These are phyloP conservation scores for Penicillium digitatum DNA, from an alignment of 2,329 filamentous ascomycete genomes.

Conservation along the genomic window DNA sequence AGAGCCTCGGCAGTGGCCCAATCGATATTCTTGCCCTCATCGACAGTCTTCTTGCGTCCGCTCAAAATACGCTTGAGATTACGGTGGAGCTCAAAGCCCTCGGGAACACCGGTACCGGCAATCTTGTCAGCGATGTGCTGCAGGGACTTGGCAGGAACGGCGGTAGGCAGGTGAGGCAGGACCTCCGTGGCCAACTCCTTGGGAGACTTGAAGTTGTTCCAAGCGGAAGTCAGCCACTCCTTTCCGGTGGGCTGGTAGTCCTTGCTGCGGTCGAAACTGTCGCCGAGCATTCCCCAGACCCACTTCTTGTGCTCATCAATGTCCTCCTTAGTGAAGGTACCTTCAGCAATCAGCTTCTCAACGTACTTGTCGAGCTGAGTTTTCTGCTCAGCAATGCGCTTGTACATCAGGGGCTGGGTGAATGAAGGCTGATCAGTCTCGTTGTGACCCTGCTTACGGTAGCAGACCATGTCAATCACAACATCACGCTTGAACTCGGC, in stretches of 20 bases:
- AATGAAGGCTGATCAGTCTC: conserved; percentile 99
- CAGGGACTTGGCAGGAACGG: conserved; percentile 67
- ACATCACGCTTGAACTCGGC: conserved; percentile 98
- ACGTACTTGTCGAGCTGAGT: conserved; percentile 87
- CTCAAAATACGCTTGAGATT: conserved; percentile 95
- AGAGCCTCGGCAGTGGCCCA: conserved; percentile 96
- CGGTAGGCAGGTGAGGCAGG: conserved; percentile 84
- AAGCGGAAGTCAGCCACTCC: conserved; percentile 97
- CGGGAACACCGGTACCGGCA: conserved; percentile 68
- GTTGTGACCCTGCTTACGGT: conserved; percentile 98
- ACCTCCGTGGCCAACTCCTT: conserved; percentile 95
- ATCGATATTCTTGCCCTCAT: conserved; percentile 91
- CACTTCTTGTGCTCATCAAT: conserved; percentile 99
- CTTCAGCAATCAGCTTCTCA: conserved; percentile 83
- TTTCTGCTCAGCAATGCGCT: conserved; percentile 82
- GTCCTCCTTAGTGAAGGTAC: conserved; percentile 94
- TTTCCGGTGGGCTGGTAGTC: conserved; percentile 95
- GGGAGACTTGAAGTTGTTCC: conserved; percentile 99
- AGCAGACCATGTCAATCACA: conserved; percentile 96
- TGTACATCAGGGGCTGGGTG: conserved; percentile 99
- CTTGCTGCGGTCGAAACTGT: conserved; percentile 95
- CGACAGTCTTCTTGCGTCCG: conserved; percentile 84
- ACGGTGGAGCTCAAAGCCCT: conserved; percentile 83
- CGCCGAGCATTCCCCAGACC: conserved; percentile 98
- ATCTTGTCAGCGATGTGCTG: conserved; percentile 80